Conservation (phyloP, 2,329 filamentous ascomycete genomes). For the Stachybotrys chartarum region DNA sequence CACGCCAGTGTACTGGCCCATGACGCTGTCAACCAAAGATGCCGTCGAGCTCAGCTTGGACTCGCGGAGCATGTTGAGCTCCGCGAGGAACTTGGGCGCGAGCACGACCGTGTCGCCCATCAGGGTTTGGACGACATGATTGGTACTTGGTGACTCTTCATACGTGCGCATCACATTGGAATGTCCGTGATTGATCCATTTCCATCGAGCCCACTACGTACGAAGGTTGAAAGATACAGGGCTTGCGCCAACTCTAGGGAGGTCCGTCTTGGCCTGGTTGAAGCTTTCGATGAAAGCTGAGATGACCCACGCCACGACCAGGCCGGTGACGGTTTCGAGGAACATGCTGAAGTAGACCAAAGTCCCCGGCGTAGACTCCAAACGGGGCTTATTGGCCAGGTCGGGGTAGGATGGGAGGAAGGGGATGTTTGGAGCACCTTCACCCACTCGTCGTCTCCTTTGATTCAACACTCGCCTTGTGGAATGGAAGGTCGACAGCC, state of each 20-base stretch:
- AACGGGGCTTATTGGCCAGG: no score
- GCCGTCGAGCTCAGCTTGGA: constrained; percentile 1
- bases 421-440: no score
- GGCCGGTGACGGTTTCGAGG: neutral
- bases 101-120: constrained; percentile 1
- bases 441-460: no score
- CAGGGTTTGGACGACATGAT: constrained; percentile 1
- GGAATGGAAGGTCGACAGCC: no score
- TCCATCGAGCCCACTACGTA: constrained; percentile 1
- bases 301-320: neutral
- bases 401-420: no score
- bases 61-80: constrained; percentile 1
- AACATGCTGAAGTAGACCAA: neutral
- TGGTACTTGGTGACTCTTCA: neutral
- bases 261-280: neutral
- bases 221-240: neutral
- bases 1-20: neutral
- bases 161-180: neutral
- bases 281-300: neutral
- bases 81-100: neutral
- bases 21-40: neutral
- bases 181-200: neutral
- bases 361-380: no score
- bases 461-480: no score
- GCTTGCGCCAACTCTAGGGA: neutral